A percentile compares a stretch with the other conserved stretches of the same genome.
Evolutionary conservation across 495 filamentous ascomycete genomes (phyloP).

Genomic region (Penicillium canescens): DNA sequence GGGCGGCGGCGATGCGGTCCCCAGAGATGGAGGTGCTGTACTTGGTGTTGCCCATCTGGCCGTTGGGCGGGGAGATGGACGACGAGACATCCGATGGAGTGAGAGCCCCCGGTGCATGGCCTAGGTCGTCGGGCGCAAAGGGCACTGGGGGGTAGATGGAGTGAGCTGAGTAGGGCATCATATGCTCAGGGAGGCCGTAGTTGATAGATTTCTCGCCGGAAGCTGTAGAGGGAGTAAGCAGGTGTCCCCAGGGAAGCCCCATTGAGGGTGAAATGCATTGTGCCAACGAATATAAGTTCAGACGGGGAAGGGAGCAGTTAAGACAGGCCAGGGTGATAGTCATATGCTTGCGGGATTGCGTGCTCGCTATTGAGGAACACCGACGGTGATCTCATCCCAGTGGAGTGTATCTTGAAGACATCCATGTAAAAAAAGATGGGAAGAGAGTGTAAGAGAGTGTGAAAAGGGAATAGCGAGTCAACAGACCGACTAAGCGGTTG

Average conservation of each 20-base stretch:
- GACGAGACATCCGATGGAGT: slow-evolving; percentile 50
- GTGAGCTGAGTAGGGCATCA: slow-evolving; percentile 45
- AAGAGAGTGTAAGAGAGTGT: too few relatives aligned
- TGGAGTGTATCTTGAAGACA: too few relatives aligned
- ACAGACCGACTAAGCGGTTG: too few relatives aligned
- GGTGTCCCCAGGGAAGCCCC: slow-evolving; percentile 10
- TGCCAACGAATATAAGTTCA: slow-evolving; percentile 4
- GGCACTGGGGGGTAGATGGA: slow-evolving; percentile 48
- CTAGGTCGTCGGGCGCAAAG: slow-evolving; percentile 43
- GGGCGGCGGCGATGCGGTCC: slow-evolving; percentile 43
- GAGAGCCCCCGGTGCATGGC: slow-evolving; percentile 37
- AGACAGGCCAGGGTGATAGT: slow-evolving; percentile 19
- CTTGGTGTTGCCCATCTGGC: slow-evolving; percentile 45
- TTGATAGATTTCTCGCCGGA: slow-evolving; percentile 45
- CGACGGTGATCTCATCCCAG: slow-evolving; percentile 23
- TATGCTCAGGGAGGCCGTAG: slow-evolving; percentile 45
- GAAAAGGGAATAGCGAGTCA: too few relatives aligned
- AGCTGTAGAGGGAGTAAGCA: slow-evolving; percentile 30
- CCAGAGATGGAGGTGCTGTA: slow-evolving; percentile 48
- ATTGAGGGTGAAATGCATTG: slow-evolving; percentile 18
- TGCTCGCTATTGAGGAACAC: slow-evolving; percentile 34
- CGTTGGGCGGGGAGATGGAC: slow-evolving; percentile 50
- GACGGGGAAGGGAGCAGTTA: slow-evolving; percentile 12
- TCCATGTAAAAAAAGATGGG: too few relatives aligned
- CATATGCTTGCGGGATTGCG: slow-evolving; percentile 46